phyloP scores from a whole-genome alignment of 192 early-diverging fungal species.

The Mortierella alpina region DNA sequence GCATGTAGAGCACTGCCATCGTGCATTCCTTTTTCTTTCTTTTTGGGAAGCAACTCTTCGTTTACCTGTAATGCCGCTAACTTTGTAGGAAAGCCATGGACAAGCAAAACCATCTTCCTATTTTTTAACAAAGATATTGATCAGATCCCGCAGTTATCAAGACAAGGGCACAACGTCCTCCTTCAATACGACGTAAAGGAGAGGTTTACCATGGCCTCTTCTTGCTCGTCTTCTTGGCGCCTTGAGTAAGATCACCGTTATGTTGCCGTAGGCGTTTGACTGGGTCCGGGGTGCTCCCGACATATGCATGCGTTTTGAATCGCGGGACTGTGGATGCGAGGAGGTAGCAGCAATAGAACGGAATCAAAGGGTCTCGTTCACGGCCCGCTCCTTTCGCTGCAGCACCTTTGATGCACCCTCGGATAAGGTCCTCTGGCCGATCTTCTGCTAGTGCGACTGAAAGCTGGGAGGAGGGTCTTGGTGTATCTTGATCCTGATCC shows the following conservation, averaged over 20 bases:
- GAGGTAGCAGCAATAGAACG: constrained; percentile 50
- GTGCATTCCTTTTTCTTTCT: neutral
- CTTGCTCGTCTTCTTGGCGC: constrained; percentile 43
- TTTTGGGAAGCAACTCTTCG: neutral
- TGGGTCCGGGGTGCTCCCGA: constrained; percentile 44
- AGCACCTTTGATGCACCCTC: too few relatives aligned
- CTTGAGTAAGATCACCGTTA: constrained; percentile 46
- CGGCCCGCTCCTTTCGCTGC: too few relatives aligned
- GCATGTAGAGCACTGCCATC: neutral
- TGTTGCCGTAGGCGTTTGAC: constrained; percentile 39
- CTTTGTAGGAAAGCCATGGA: constrained; percentile 49
- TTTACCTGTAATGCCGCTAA: constrained; percentile 39
- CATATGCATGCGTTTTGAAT: constrained; percentile 39
- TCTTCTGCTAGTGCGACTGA: neutral
- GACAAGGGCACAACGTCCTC: neutral
- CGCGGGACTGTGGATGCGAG: constrained; percentile 35
- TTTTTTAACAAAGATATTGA: neutral
- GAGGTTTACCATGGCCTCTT: constrained; percentile 38
- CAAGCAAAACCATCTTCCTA: constrained; percentile 41
- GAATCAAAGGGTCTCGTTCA: constrained; percentile 18
- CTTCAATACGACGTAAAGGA: too few relatives aligned
- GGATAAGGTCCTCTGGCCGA: too few relatives aligned
- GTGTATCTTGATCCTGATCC: neutral
- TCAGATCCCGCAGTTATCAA: neutral
- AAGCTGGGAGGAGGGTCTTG: neutral